Base-by-base conservation (phyloP, 441 rosid genomes). In the Populus trichocarpa region DNA sequence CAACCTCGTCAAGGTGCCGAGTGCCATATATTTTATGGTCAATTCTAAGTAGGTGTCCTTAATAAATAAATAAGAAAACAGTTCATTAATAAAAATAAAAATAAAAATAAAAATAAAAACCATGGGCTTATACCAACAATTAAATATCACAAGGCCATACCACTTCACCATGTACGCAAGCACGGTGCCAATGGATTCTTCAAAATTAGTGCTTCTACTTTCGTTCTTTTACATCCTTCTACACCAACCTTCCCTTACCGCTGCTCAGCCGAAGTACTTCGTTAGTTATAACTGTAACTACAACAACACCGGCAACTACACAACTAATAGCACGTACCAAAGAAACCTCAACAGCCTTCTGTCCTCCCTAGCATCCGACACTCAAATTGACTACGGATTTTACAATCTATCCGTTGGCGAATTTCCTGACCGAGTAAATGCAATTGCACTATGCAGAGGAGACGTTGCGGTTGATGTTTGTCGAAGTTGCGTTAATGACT, bases 311-410 rank as follows among this genome's bases (percentile, higher is more conserved):
- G 90, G 87, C 20, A 88, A 86, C 81, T 89, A 85, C 85, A 85
- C 94, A 40, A 53, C 28, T 18, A 83, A 79, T 76, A 83, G 87
- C 57, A 74, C 87, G 42, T 90, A 85, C 84, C 79, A 77, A 57
- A 65, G 76, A 61, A 88, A 89, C 84, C 84, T 92, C 6, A 75
- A 84, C 67, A 28, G 30, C 30, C 28, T 26, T 26, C 28, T 93
- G 96, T 66, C 77, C 70, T n/a, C n/a, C n/a, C n/a, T n/a, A n/a
- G n/a, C n/a, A n/a, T n/a, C n/a, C n/a, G n/a, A n/a, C n/a, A n/a
- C n/a, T n/a, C n/a, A n/a, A n/a, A n/a, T n/a, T n/a, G n/a, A n/a
- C n/a, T n/a, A n/a, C n/a, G n/a, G n/a, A n/a, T n/a, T n/a, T n/a
- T n/a, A n/a, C n/a, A n/a, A n/a, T n/a, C n/a, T n/a, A n/a, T n/a